phyloP scores from a whole-genome alignment of 257 asterid species.

The Haberlea rhodopensis region DNA sequence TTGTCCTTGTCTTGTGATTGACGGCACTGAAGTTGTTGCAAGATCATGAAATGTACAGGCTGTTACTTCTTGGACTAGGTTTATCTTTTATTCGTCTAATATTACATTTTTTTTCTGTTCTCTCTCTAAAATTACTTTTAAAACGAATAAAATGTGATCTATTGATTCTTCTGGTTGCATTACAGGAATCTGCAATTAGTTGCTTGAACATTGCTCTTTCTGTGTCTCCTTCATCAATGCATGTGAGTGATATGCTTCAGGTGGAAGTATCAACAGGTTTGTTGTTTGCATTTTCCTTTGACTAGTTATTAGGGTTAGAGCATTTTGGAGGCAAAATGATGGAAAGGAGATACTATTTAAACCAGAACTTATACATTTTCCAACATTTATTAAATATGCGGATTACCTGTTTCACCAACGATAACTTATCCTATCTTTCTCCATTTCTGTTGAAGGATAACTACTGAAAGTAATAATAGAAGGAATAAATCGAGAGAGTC shows the following conservation, averaged over 20 bases:
- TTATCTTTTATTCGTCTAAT: conserved; percentile 17
- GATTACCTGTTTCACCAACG: background rate
- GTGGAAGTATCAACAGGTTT: conserved; percentile 67
- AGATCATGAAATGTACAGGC: conserved; percentile 13
- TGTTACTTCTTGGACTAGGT: conserved; percentile 12
- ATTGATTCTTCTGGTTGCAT: conserved; percentile 25
- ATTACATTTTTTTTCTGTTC: background rate
- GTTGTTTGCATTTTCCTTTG: conserved; percentile 25
- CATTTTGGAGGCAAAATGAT: conserved; percentile 10
- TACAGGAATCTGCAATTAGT: conserved; percentile 69
- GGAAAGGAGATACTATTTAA: background rate
- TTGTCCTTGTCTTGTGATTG: conserved; percentile 2
- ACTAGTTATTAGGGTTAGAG: conserved; percentile 10
- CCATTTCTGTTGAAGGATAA: too few species aligned
- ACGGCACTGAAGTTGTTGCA: conserved; percentile 5
- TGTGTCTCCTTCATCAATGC: conserved; percentile 58
- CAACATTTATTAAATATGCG: background rate
- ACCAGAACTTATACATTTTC: too few species aligned
- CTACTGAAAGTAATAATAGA: too few species aligned
- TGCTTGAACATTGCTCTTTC: conserved; percentile 79
- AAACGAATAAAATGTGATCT: conserved; percentile 17
- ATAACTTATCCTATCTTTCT: background rate
- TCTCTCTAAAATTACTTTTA: conserved; percentile 6
- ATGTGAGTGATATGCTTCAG: conserved; percentile 61
- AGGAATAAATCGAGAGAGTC: too few species aligned